Percentiles rank a stretch among this genome's conserved stretches.
These are phyloP conservation scores for Pythium graminicola DNA, from an alignment of 352 stramenopile species.

Conservation along the genomic window DNA sequence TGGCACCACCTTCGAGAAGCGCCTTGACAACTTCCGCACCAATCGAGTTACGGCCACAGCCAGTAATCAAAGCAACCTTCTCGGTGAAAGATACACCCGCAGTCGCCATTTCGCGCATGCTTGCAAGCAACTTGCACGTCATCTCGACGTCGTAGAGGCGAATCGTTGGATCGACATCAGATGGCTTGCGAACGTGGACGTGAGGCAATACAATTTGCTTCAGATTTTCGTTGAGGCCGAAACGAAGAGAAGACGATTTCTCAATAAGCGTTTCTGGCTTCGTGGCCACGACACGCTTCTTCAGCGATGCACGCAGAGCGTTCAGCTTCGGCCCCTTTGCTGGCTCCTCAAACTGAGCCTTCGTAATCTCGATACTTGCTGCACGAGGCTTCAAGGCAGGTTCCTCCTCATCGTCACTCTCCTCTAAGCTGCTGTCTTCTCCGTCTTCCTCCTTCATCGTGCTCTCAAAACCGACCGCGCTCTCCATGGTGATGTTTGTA, in stretches of 20 bases:
- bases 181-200: slow-evolving; percentile 71
- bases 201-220: slow-evolving; percentile 65
- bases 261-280: slow-evolving; percentile 30
- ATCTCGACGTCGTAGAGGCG: slow-evolving; percentile 77
- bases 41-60: slow-evolving; percentile 82
- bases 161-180: slow-evolving; percentile 68
- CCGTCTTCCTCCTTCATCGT: slow-evolving; percentile 40
- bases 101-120: slow-evolving; percentile 82
- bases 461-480: slow-evolving; percentile 51
- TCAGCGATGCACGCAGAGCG: slow-evolving; percentile 48
- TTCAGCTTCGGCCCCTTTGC: slow-evolving; percentile 50
- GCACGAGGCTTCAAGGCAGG: slow-evolving; percentile 10
- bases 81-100: slow-evolving; percentile 77
- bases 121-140: slow-evolving; percentile 68
- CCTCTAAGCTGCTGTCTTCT: slow-evolving; percentile 39
- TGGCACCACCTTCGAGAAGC: slow-evolving; percentile 78
- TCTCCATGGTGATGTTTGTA: slow-evolving; percentile 27
- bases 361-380: slow-evolving; percentile 1
- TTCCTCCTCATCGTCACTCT: slow-evolving; percentile 43
- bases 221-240: slow-evolving; percentile 51
- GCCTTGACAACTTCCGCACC: slow-evolving; percentile 78
- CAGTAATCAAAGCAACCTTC: slow-evolving; percentile 82
- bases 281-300: slow-evolving; percentile 26
- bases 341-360: slow-evolving; percentile 22
- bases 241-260: slow-evolving; percentile 42